Evolutionary conservation across 2,329 filamentous ascomycete genomes (phyloP).

Genomic region (Mollisiaceae sp.): DNA sequence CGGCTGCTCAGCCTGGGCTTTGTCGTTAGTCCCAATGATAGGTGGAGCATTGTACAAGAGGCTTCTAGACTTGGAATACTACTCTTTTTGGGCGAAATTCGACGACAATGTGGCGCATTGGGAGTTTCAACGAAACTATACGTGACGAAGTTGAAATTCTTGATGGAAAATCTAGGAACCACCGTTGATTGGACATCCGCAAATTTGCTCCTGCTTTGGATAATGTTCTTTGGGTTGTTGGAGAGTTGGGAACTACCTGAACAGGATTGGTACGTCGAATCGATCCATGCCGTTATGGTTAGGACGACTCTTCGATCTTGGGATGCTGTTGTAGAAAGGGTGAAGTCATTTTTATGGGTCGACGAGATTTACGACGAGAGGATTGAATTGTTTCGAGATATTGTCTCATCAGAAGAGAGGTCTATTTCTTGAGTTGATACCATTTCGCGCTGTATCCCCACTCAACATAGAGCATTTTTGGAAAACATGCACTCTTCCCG

Average conservation of each 20-base stretch:
- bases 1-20: neutral
- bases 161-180: neutral
- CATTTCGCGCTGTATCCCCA: neutral
- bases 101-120: conserved; percentile 11
- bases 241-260: conserved; percentile 9
- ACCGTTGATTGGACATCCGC: conserved; percentile 3
- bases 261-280: conserved; percentile 13
- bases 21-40: neutral
- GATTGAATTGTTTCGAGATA: conserved; percentile 1
- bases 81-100: conserved; percentile 7
- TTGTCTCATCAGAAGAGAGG: neutral
- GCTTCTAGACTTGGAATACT: conserved; percentile 10
- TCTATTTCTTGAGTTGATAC: neutral
- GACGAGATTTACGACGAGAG: conserved; percentile 6
- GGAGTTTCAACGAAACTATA: conserved; percentile 11
- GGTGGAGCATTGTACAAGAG: conserved; percentile 10
- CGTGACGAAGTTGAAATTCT: conserved; percentile 9
- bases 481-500: neutral
- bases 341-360: conserved; percentile 7
- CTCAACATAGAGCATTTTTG: neutral
- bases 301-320: conserved; percentile 10
- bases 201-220: conserved; percentile 9
- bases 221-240: conserved; percentile 15
- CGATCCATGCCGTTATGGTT: neutral
- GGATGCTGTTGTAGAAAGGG: neutral